phyloP scores from a whole-genome alignment of 805 yeast species.

The Starmerella vaccinii region DNA sequence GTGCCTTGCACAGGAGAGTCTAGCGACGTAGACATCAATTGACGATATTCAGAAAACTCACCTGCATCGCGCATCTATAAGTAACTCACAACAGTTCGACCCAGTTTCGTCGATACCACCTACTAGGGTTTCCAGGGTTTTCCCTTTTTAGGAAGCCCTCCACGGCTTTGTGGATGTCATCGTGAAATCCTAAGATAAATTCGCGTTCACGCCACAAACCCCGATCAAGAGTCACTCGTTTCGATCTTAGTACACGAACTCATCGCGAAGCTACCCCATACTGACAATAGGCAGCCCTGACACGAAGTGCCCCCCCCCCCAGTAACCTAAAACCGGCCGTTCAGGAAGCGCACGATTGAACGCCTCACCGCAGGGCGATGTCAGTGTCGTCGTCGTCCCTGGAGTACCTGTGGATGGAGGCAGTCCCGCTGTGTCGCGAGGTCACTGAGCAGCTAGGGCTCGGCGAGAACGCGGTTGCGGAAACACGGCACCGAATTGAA shows the following conservation, averaged over 20 bases:
- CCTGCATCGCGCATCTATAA: constrained; percentile 3
- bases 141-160: constrained; percentile 4
- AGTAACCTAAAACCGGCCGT: background rate
- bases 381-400: constrained; percentile 32
- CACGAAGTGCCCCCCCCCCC: background rate
- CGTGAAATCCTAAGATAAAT: too few relatives aligned
- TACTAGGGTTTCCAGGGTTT: constrained; percentile 3
- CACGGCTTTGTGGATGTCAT: too few relatives aligned
- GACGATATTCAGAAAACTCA: background rate
- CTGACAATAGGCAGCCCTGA: background rate
- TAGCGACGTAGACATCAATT: background rate
- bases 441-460: constrained; percentile 42
- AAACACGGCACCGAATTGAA: constrained; percentile 51
- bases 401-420: constrained; percentile 61
- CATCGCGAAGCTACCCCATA: background rate
- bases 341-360: background rate
- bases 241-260: background rate
- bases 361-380: constrained; percentile 13
- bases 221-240: background rate
- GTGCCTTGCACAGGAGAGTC: background rate
- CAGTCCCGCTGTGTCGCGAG: constrained; percentile 60
- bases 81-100: background rate
- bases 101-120: background rate
- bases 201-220: too few relatives aligned
- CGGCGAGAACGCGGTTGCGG: constrained; percentile 34